Evolutionary conservation across 805 yeast genomes (phyloP).

Genomic region (Grigorovia humatica): DNA sequence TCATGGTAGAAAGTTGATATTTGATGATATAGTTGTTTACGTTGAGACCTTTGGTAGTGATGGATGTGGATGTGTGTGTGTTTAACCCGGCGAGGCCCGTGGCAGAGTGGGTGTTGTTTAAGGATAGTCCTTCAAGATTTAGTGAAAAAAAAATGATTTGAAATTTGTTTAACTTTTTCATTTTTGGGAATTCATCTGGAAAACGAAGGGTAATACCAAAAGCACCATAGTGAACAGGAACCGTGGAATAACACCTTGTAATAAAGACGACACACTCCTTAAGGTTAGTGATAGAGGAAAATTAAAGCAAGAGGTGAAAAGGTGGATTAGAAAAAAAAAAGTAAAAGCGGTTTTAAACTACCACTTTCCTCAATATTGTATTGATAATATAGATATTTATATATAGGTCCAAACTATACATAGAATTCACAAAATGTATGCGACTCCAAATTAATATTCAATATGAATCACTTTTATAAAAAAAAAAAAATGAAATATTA

Average conservation of each 20-base stretch:
- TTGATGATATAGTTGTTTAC: no score
- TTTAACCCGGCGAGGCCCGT: no score
- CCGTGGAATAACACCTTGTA: no score
- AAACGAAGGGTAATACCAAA: background rate
- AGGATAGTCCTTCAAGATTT: background rate
- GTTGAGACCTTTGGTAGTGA: no score
- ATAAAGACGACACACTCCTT: no score
- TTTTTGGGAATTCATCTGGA: no score
- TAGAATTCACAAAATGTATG: background rate
- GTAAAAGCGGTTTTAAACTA: background rate
- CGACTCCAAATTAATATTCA: background rate
- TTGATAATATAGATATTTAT: background rate
- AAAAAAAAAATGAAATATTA: no score
- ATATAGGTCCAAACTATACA: background rate
- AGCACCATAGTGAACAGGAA: no score
- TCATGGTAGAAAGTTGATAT: constrained; percentile 5
- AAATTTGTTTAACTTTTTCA: background rate
- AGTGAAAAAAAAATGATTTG: background rate
- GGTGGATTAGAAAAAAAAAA: background rate
- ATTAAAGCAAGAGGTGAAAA: background rate
- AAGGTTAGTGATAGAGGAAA: background rate
- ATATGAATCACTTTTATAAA: background rate
- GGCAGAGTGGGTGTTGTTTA: no score
- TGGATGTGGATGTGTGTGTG: no score
- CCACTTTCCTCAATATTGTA: background rate